Evolutionary conservation across 1,139 yeast species (phyloP), one percentile per base, ranked within the genome.

Genomic region (Hansenula anomala): DNA sequence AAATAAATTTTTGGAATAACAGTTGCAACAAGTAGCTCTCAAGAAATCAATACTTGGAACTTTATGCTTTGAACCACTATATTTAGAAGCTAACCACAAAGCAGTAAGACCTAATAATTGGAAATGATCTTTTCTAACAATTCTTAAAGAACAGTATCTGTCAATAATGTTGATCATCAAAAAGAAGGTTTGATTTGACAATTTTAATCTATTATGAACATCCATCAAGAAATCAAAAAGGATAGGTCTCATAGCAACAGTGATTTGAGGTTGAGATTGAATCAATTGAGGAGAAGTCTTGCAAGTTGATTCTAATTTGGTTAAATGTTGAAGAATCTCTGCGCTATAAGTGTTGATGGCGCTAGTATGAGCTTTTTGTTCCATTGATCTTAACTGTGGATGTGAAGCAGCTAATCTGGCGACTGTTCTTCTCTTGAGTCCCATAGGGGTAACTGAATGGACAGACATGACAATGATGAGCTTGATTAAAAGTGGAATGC

Each of bases 191-290:
- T 87, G 82, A 3, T 89, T 80, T 41, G 81, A 83, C 41, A 92
- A 70, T 45, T 75, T 80, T 52, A 90, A 75, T 37, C 89, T 78
- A 11, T 80, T 67, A 58, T 92, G 97, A 48, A 92, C 78, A 59
- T 90, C 96, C 55, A 89, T 71, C 35, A 92, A 64, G 57, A 89
- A 92, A 58, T 90, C 96, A 44, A 90, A 74, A 39, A 92, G 69
- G 49, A 78, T 80, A 2, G 95, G 94, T 49, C 96, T 73, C 95
- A 87, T 88, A 51, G 72, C 78, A 90, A 96, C 85, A 49, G 80
- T 82, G 44, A 90, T 75, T 61, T 92, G 97, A 0, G 97, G 96
- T 61, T 92, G 98, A 37, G 82, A 67, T 51, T 83, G 92, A 43
- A 90, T 85, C 84, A 88, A 77, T 30, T 78, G 59, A 0, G 83